Conservation (phyloP, 106 monocot species). For the Xerophyta viscosa region DNA sequence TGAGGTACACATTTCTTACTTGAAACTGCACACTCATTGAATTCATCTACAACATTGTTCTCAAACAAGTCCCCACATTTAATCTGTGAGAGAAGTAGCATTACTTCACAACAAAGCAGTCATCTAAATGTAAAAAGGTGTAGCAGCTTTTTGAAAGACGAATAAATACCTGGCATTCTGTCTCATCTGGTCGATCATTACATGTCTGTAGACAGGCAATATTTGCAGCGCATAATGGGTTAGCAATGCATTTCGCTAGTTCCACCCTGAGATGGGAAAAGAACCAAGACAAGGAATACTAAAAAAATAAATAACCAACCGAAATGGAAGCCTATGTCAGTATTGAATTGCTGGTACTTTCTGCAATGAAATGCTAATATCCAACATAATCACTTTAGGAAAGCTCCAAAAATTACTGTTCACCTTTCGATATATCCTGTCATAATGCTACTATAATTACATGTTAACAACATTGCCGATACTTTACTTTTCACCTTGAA, state of each 20-base stretch:
- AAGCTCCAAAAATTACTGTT: no score
- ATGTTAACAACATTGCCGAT: no score
- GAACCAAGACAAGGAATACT: neutral
- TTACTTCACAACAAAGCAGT: neutral
- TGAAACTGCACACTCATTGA: constrained; percentile 97
- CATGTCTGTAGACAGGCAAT: constrained; percentile 94
- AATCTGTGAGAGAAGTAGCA: constrained; percentile 39
- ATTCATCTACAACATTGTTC: constrained; percentile 84
- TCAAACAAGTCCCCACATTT: constrained; percentile 94
- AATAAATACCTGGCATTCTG: constrained; percentile 79
- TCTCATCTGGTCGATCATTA: constrained; percentile 94
- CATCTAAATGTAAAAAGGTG: no score
- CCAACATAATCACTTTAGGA: no score
- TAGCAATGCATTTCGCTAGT: constrained; percentile 80
- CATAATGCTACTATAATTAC: no score
- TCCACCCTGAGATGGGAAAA: constrained; percentile 47
- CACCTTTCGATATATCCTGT: no score
- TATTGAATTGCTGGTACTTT: no score
- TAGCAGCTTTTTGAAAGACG: no score
- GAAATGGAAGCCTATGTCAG: no score
- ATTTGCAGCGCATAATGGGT: constrained; percentile 93
- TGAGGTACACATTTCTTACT: constrained; percentile 93
- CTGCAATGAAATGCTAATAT: no score
- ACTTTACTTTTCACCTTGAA: no score
- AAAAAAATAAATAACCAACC: no score